Base-by-base conservation (phyloP, 2,329 filamentous ascomycete genomes). In the Ambrosiella cleistominuta region DNA sequence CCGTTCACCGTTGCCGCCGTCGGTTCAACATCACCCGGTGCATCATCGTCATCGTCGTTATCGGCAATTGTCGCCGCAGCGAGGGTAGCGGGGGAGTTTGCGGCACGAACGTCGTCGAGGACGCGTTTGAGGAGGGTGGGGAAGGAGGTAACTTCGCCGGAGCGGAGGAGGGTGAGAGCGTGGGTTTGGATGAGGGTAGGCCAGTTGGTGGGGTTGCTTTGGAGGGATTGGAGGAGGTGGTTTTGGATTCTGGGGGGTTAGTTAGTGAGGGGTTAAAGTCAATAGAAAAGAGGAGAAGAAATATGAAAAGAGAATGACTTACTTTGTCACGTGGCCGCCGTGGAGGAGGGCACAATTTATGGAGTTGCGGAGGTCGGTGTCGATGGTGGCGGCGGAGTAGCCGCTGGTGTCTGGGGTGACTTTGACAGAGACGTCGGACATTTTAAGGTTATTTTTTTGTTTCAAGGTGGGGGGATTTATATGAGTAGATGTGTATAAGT, bases 121-220 rank as follows among this genome's bases (percentile, higher is more conserved):
- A 84, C 76, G 61, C 77, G 78, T 56, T 72, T 70, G 61, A 84
- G 73, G 37, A 83, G 77, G n/a, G 72, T 74, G 1, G 80, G 80
- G 66, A 82, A 83, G 4, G 75, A 81, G 19, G 73, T 74, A 54
- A 75, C 73, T 61, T 82, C 76, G 67, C 79, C 79, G 50, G 73
- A 76, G 62, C 80, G 80, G 27, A 83, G 75, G 63, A 83, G 76
- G 17, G 73, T 63, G 39, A 83, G 74, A 44, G 80, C 81, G 68
- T 82, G 80, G 57, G 70, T 68, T 64, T 83, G 78, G 62, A 84
- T 71, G 54, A 70, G 65, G 9, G 80, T 80, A 1, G 80, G 80
- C 80, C 81, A 84, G 72, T 84, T 81, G 62, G 75, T 70, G 3
- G 71, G 67, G 68, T 82, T 72, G 54, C 80, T 71, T 67, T 83